A percentile compares a stretch with the other conserved stretches of the same genome.
Evolutionary conservation across 2,329 filamentous ascomycete genomes (phyloP).

Genomic region (Curvularia sp.): DNA sequence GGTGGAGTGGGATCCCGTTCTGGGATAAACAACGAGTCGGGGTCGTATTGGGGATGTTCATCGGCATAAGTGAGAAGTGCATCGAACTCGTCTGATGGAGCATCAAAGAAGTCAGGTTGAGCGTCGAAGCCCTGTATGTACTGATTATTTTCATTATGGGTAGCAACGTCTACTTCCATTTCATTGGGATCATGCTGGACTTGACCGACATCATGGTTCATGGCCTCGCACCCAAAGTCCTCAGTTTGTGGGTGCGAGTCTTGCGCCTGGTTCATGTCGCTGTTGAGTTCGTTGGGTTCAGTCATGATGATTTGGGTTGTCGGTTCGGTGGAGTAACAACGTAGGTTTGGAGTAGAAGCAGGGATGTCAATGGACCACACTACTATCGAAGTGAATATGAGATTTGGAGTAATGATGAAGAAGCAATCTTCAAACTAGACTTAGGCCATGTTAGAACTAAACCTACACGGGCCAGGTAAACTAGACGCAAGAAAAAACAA

Average conservation of each 20-base stretch:
- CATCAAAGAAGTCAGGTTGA: neutral
- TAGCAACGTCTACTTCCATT: neutral
- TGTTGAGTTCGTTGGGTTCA: constrained; percentile 2
- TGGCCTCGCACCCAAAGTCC: neutral
- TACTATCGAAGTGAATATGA: neutral
- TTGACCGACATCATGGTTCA: neutral
- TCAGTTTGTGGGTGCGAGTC: neutral
- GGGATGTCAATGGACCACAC: neutral
- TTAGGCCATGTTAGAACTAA: too few species aligned
- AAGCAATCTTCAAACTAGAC: neutral
- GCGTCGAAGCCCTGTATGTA: neutral
- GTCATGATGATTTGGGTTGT: constrained; percentile 4
- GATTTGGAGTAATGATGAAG: neutral
- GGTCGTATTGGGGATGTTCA: neutral
- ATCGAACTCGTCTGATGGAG: neutral
- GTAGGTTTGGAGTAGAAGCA: neutral
- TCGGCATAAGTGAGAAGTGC: neutral
- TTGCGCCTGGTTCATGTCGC: constrained; percentile 8
- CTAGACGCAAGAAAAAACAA: too few species aligned
- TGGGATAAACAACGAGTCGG: constrained; percentile 26
- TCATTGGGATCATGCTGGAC: neutral
- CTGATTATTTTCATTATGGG: neutral
- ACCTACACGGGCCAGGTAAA: too few species aligned
- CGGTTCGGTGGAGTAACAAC: neutral
- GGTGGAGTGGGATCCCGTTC: constrained; percentile 13